phyloP scores from a whole-genome alignment of 2,329 filamentous ascomycete species.

The Beauveria asiatica region DNA sequence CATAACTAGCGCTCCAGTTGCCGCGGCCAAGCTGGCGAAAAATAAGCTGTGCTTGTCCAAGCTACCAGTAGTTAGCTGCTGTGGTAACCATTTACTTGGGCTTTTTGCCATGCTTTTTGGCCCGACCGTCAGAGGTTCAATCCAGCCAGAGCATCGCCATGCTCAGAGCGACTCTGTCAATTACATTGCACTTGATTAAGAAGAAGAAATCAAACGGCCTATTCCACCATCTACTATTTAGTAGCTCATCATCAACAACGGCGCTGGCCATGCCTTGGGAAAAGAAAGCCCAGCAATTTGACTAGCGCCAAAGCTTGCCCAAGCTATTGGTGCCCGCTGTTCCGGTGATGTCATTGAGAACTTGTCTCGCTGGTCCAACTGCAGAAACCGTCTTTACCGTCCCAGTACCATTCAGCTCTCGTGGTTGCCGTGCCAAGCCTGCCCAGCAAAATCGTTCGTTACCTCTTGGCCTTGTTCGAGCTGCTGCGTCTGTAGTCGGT shows the following conservation, averaged over 20 bases:
- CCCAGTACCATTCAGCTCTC: not conserved
- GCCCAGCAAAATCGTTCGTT: not conserved
- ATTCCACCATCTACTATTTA: not conserved
- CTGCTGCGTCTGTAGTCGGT: not conserved
- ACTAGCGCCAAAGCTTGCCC: slow-evolving; percentile 4
- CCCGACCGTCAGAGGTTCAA: too few species aligned
- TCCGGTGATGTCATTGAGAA: slow-evolving; percentile 7
- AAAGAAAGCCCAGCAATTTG: not conserved
- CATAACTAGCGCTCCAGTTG: not conserved
- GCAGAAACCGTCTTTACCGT: not conserved
- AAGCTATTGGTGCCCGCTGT: not conserved
- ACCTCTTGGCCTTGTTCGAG: not conserved
- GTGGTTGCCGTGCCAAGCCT: not conserved
- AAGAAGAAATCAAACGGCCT: not conserved
- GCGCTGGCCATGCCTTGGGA: not conserved
- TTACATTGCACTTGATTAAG: too few species aligned
- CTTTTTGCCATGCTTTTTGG: too few species aligned
- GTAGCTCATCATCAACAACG: not conserved
- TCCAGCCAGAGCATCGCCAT: too few species aligned
- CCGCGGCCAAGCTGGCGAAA: too few species aligned
- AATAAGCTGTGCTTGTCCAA: too few species aligned
- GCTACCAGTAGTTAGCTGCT: too few species aligned
- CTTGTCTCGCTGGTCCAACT: not conserved
- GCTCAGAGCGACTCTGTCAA: too few species aligned
- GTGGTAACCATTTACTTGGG: too few species aligned